Evolutionary conservation across 192 early-diverging fungal species (phyloP).

Genomic region (Spizellomyces sp.): DNA sequence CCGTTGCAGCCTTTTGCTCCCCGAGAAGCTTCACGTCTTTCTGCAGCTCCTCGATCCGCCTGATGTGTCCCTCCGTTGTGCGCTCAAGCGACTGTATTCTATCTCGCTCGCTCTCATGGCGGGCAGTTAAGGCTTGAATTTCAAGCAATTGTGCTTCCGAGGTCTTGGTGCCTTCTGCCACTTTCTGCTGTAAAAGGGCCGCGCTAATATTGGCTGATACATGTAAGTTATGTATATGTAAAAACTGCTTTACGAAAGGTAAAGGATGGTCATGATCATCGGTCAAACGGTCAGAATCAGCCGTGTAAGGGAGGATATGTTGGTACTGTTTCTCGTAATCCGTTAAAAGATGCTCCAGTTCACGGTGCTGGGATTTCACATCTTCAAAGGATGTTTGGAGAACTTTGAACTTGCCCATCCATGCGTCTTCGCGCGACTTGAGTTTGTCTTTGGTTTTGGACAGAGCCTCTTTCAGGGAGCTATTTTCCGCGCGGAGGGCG

Average conservation of each 20-base stretch:
- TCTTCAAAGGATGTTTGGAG: constrained; percentile 19
- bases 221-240: constrained; percentile 18
- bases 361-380: constrained; percentile 6
- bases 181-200: constrained; percentile 10
- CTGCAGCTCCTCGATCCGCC: constrained; percentile 16
- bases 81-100: constrained; percentile 1
- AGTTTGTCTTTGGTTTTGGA: constrained; percentile 1
- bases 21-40: not conserved
- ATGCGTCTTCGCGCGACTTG: constrained; percentile 21
- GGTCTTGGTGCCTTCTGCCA: not conserved
- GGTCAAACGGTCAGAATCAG: not conserved
- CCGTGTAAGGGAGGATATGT: not conserved
- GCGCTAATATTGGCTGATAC: not conserved
- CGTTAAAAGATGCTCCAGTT: constrained; percentile 15
- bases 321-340: constrained; percentile 29
- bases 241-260: constrained; percentile 18
- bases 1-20: constrained; percentile 9
- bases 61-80: constrained; percentile 7
- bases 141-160: constrained; percentile 1
- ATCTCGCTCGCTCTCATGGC: constrained; percentile 11
- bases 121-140: constrained; percentile 5
- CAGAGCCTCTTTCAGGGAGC: not conserved
- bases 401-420: constrained; percentile 26
- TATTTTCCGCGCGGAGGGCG: constrained; percentile 20
- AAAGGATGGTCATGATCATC: constrained; percentile 15